Conservation (phyloP, 2,329 filamentous ascomycete species). For the Paracoccidioides lutzii region DNA sequence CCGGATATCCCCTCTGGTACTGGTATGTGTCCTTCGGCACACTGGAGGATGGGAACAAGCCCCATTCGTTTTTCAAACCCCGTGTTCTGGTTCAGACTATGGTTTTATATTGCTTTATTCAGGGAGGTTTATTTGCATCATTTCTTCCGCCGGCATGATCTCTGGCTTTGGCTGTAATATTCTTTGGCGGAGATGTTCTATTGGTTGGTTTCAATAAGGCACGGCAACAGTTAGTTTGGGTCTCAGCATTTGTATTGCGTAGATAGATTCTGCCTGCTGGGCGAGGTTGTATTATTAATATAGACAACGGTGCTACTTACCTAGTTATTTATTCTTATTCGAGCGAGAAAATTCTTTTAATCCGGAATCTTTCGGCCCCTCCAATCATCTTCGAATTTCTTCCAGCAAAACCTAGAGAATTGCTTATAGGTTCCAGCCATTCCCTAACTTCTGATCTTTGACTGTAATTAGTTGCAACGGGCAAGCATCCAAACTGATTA, state of each 20-base stretch:
- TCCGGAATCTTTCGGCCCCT: background rate
- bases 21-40: slow-evolving; percentile 53
- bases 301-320: background rate
- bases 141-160: slow-evolving; percentile 77
- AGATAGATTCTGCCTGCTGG: background rate
- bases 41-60: slow-evolving; percentile 12
- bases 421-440: background rate
- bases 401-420: background rate
- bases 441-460: too few species aligned
- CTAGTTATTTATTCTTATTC: background rate
- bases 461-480: too few species aligned
- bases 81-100: slow-evolving; percentile 49
- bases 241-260: background rate
- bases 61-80: slow-evolving; percentile 7
- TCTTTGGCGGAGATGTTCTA: background rate
- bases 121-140: slow-evolving; percentile 71
- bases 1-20: slow-evolving; percentile 83
- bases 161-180: background rate
- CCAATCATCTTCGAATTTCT: background rate
- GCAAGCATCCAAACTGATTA: background rate
- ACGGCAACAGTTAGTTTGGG: background rate
- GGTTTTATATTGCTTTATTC: slow-evolving; percentile 69
- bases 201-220: background rate
- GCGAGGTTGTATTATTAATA: background rate
- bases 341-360: background rate